Evolutionary conservation across 768 basidiomycete genomes (phyloP).

Genomic region (Mycena capillaripes): DNA sequence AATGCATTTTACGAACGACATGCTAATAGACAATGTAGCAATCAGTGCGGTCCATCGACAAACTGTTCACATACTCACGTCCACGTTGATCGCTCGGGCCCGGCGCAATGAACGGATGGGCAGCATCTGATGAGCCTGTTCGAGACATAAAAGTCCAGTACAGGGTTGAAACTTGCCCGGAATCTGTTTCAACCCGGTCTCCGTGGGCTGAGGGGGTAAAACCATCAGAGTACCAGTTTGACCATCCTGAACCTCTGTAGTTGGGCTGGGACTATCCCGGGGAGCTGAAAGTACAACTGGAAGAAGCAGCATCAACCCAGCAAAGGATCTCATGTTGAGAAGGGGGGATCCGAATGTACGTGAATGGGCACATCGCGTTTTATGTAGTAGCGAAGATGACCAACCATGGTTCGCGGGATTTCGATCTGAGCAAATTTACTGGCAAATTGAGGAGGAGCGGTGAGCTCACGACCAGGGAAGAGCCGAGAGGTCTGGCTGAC

Average conservation of each 20-base stretch:
- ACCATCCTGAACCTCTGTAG: conserved; percentile 31
- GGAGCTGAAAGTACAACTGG: neutral
- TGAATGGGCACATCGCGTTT: too few relatives aligned
- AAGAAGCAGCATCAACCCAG: conserved; percentile 7
- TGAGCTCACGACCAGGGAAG: too few relatives aligned
- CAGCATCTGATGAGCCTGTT: conserved; percentile 19
- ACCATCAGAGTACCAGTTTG: conserved; percentile 31
- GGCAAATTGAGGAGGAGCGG: too few relatives aligned
- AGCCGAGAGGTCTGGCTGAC: too few relatives aligned
- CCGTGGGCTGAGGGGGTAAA: conserved; percentile 27
- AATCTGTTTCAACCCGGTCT: conserved; percentile 33
- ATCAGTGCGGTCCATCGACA: too few relatives aligned
- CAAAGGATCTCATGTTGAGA: conserved; percentile 15
- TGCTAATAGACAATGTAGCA: too few relatives aligned
- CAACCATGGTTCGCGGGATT: too few relatives aligned
- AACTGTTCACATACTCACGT: too few relatives aligned
- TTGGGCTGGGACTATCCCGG: conserved; percentile 1
- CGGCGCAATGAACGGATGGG: conserved; percentile 35
- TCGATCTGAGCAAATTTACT: too few relatives aligned
- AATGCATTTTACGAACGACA: conserved; percentile 35
- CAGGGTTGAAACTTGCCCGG: conserved; percentile 9
- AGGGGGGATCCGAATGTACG: too few relatives aligned
- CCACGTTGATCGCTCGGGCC: conserved; percentile 34
- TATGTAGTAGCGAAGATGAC: too few relatives aligned
- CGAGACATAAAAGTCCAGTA: neutral